Evolutionary conservation across 208 protist genomes (phyloP).

Genomic region (Porcisia hertigi): DNA sequence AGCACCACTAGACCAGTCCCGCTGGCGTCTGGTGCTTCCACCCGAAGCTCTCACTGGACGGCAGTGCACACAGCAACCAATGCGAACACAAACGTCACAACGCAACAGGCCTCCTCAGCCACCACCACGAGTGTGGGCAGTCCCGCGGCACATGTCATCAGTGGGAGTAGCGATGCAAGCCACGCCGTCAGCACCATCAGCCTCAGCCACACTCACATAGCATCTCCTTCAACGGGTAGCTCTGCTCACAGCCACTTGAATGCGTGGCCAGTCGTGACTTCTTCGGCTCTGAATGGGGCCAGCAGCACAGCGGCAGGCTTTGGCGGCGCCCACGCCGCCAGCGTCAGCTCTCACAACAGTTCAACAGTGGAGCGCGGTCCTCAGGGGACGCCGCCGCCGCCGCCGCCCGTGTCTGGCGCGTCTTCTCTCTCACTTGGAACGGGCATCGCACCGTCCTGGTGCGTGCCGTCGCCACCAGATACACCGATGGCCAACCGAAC

Average conservation of each 20-base stretch:
- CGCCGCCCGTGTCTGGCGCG: not conserved
- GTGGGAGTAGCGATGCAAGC: not conserved
- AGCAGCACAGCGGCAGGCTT: not conserved
- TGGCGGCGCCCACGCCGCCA: not conserved
- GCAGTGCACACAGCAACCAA: constrained; percentile 36
- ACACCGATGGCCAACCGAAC: not conserved
- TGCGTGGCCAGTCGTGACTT: not conserved
- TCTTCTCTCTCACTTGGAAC: not conserved
- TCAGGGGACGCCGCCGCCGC: not conserved
- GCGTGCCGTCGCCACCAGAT: not conserved
- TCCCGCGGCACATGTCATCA: not conserved
- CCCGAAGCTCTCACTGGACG: constrained; percentile 22
- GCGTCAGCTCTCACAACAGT: not conserved
- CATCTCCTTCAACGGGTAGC: not conserved
- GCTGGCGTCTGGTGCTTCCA: not conserved
- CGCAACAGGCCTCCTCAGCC: constrained; percentile 11
- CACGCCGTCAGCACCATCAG: not conserved
- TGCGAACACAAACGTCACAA: constrained; percentile 23
- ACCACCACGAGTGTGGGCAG: constrained; percentile 3
- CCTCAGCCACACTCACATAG: not conserved
- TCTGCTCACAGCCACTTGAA: not conserved
- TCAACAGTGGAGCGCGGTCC: not conserved
- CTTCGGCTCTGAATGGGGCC: not conserved
- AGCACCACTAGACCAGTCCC: not conserved
- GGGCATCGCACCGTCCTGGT: not conserved